Base-by-base conservation (phyloP, 495 filamentous ascomycete genomes). In the Penicillium robsamsonii region DNA sequence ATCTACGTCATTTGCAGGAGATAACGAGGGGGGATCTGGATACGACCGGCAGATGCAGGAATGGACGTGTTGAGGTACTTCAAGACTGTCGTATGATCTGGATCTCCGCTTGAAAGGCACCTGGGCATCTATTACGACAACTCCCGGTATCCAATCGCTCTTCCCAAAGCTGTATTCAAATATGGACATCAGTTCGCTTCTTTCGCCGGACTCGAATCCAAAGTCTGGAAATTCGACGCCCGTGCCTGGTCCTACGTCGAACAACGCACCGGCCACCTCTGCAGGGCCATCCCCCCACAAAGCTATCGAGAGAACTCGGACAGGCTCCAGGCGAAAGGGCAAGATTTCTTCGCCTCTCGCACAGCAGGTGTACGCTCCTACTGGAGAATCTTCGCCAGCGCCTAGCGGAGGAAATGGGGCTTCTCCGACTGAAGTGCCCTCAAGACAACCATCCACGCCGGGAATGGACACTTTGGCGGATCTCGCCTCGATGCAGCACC, bases 151-250 rank as follows among this genome's bases (percentile, higher is more conserved):
- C 47, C 38, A 18, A 33, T 50, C 48, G 38, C 31, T 25, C 24
- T 24, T 43, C 42, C 35, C 42, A 53, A 40, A 22, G 41, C 42
- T 33, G n/a, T 38, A 41, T 51, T 24, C 30, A 53, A 74, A 65
- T 47, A 89, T 90, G 87, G 85, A 90, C 63, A 90, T 90, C 76
- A 86, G 79, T 72, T 86, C 82, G 29, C 79, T 90, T 44, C 80
- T 90, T 58, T 88, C 87, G 56, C 84, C 86, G 69, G 84, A 88
- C 52, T 79, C 83, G 51, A 79, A 85, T 62, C 72, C 75, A 22
- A 68, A 77, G 61, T 67, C 65, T 63, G 75, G 75, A 58, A 71
- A 61, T 58, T 75, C 69, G 41, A 70, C 79, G 54, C 69, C 75
- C 66, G 58, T 70, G 64, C 59, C 65, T 57, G 59, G 65, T 60